Base-by-base conservation (phyloP, 345 rosid genomes). In the Camelina neglecta region DNA sequence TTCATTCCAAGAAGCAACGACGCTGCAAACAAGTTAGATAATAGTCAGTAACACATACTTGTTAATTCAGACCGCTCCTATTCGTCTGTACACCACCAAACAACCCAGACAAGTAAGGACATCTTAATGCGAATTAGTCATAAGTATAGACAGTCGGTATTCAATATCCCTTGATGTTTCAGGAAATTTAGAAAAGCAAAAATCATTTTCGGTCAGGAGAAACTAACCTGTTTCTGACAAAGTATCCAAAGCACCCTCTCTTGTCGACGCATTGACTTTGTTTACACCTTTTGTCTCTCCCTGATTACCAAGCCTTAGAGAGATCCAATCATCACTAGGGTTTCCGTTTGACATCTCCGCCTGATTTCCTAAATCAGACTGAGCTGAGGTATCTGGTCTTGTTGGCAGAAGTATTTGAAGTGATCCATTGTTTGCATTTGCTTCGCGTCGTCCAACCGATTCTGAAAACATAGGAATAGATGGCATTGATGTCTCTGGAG, bases 331-430 rank as follows among this genome's bases (percentile, higher is more conserved):
- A 24, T 89, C 98, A 60, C 77, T 74, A 4, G 76, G 85, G 57
- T 84, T 71, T 56, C 93, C 91, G 53, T 92, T 90, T 21, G 97
- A 85, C 70, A 76, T 69, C 61, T 88, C 90, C 65, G 76, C 85
- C 59, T 84, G 87, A 58, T 82, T 86, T 75, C 90, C 86, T 76
- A 80, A 11, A 80, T 80, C 81, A 50, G 90, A 53, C 66, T 84
- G 96, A 61, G 75, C 73, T 58, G 93, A 74, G n/a, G 83, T 83
- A 78, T 79, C 86, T 42, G 93, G 90, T 78, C 81, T 81, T 4
- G 93, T 86, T 15, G 99, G 97, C 81, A 95, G 88, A 77, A 95
- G 92, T 72, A 92, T 78, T 78, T 95, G 97, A 61, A 92, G 93
- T 16, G 96, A 82, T 51, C 87, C 84, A 69, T 75, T 84, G 80